These are phyloP conservation scores for Kazachstania taianensis DNA, from an alignment of 805 yeast genomes.

Conservation along the genomic window DNA sequence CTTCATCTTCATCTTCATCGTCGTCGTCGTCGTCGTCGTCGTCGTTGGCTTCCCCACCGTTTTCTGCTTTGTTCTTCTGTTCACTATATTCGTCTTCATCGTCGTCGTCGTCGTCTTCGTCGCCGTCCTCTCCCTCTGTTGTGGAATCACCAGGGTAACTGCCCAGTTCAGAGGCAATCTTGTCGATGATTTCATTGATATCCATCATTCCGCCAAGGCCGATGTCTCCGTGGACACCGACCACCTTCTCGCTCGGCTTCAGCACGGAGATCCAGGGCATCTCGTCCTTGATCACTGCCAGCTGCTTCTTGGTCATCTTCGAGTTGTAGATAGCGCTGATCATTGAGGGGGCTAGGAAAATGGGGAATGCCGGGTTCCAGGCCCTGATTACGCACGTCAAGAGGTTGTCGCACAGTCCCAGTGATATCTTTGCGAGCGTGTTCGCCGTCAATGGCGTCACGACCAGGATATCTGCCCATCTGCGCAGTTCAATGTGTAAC, in stretches of 20 bases:
- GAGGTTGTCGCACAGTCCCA: conserved; percentile 86
- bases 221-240: conserved; percentile 87
- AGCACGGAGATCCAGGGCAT: conserved; percentile 91
- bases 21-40: conserved; percentile 42
- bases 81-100: conserved; percentile 26
- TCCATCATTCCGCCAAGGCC: conserved; percentile 99
- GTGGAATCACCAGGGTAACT: conserved; percentile 47
- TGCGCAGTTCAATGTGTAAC: conserved; percentile 82
- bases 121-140: conserved; percentile 37
- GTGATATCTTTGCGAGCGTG: conserved; percentile 75
- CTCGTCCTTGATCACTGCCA: conserved; percentile 66
- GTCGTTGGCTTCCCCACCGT: conserved; percentile 38
- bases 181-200: conserved; percentile 86
- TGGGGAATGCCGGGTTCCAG: conserved; percentile 88
- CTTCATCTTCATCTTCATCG: conserved; percentile 26
- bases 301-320: conserved; percentile 75
- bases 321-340: conserved; percentile 83
- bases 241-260: conserved; percentile 87
- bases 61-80: conserved; percentile 21
- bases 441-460: conserved; percentile 95
- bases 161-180: conserved; percentile 60
- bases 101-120: conserved; percentile 31
- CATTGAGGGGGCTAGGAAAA: conserved; percentile 91
- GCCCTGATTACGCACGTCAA: conserved; percentile 87
- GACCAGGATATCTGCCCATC: conserved; percentile 91